Evolutionary conservation across 2,329 filamentous ascomycete genomes (phyloP), one percentile per base, ranked within the genome.

Genomic region (Colletotrichum sp.): DNA sequence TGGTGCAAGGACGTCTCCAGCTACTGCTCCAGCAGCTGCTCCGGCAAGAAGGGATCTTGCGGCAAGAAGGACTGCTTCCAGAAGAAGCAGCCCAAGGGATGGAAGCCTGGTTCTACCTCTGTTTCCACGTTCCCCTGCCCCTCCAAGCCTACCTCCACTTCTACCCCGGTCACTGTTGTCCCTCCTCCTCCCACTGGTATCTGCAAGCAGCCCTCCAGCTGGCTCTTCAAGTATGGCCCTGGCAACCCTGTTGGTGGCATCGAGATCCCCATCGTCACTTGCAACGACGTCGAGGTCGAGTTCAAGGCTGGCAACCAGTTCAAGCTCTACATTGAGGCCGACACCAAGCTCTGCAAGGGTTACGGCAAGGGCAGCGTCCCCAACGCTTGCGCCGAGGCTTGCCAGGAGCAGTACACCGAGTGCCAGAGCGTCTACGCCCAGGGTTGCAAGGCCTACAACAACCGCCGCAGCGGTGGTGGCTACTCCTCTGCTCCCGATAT

Each of bases 161-260:
- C 71, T 15, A 76, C 79, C 10, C 75, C 76, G 10, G 69, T 76
- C 26, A 81, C 82, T 68, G 82, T 83, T 57, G 85, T 87, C 69
- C 83, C 87, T 68, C 87, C 89, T 3, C 82, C 86, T 39, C 86
- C 88, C 2, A 89, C 88, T 72, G 87, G 88, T 78, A 86, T 91
- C 79, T 91, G 90, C 86, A 83, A 81, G 43, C 88, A 91, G 82
- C 87, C 90, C n/a, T 82, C 84, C 68, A 88, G 85, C 83, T 89
- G 90, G 78, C 88, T 89, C 81, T 90, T 89, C 78, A 92, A 92
- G 68, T 96, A 96, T 80, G 92, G 91, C 2, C 92, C 93, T 3
- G 91, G 93, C 43, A 92, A 86, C 67, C 86, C 88, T 4, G 88
- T 91, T 18, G 90, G 88, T 65, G 86, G 84, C 75, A 90, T 92